Evolutionary conservation across 495 filamentous ascomycete species (phyloP).

Genomic region (Pyrenopolyporus hunteri): DNA sequence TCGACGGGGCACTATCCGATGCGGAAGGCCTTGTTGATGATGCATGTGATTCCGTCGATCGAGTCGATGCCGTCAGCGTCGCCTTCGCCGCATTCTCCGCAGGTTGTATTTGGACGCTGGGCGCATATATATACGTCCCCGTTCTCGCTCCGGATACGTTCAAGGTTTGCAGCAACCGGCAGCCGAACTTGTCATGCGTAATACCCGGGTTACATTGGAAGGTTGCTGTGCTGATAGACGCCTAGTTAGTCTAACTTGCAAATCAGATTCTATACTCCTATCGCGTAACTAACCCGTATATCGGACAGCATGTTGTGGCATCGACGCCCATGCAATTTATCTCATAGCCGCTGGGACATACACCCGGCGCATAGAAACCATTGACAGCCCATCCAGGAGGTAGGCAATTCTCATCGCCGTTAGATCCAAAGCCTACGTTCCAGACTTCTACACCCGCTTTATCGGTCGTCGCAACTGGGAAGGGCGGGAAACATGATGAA

Average conservation of each 20-base stretch:
- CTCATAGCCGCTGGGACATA: conserved; percentile 10
- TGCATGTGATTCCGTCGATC: not conserved
- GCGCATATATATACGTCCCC: conserved; percentile 3
- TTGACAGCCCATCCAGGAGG: conserved; percentile 14
- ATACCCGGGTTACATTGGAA: not conserved
- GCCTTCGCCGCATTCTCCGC: not conserved
- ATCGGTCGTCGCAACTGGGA: conserved; percentile 38
- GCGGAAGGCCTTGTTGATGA: not conserved
- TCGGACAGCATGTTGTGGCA: not conserved
- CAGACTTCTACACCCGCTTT: not conserved
- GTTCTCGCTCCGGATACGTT: not conserved
- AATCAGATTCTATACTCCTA: not conserved
- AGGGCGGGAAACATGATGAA: conserved; percentile 46
- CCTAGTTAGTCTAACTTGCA: not conserved
- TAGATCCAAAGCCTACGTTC: conserved; percentile 35
- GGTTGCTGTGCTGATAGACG: not conserved
- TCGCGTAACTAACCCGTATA: conserved; percentile 9
- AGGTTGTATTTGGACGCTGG: conserved; percentile 1
- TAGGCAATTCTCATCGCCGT: conserved; percentile 2
- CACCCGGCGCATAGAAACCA: conserved; percentile 22
- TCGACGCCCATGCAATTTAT: not conserved
- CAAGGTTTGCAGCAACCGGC: not conserved
- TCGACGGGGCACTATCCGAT: no score
- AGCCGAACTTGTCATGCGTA: not conserved
- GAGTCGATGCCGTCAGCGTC: not conserved